Evolutionary conservation across 2,329 filamentous ascomycete species (phyloP), one percentile per base, ranked within the genome.

Genomic region (Corinectria fuckeliana): DNA sequence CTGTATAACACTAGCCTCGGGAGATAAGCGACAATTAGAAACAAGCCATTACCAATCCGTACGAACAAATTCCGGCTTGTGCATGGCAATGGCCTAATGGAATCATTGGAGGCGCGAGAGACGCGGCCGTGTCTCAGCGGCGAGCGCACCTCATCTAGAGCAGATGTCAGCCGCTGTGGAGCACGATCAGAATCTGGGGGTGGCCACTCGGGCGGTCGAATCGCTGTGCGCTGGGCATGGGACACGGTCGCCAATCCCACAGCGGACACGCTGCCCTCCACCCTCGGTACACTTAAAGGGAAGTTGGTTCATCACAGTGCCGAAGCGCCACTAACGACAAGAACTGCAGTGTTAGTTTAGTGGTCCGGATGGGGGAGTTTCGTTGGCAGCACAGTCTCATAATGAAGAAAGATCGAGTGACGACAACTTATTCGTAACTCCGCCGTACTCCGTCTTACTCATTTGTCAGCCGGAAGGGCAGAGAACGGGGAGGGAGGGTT

Each of bases 141-240:
- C 30, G 45, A 47, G 30, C 50, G 56, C 50, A 48, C 50, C 9
- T 50, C 42, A 58, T 56, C 61, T 61, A 58, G 63, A 58, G 49
- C 54, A 68, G 51, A 59, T 62, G 58, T 62, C 65, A 68, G 63
- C 68, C 65, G 61, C 56, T 67, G 67, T 71, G 69, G 69, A 58
- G 64, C 63, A 57, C 44, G 49, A 58, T 51, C 45, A 63, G 62
- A 69, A 64, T 66, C 66, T 28, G 65, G 68, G n/a, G 68, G 62
- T 59, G 61, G 36, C 39, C 42, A 42, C 38, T 30, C 57, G 50
- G 42, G 60, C 57, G 66, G 63, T 50, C 62, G 61, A 62, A 58
- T 51, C 23, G 14, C 41, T 44, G 41, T 26, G n/a, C 55, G 48
- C 63, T 67, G 49, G 55, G 53, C 56, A 47, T 51, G 39, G 61